phyloP scores from a whole-genome alignment of 306 rosid species.

The Begonia masoniana region DNA sequence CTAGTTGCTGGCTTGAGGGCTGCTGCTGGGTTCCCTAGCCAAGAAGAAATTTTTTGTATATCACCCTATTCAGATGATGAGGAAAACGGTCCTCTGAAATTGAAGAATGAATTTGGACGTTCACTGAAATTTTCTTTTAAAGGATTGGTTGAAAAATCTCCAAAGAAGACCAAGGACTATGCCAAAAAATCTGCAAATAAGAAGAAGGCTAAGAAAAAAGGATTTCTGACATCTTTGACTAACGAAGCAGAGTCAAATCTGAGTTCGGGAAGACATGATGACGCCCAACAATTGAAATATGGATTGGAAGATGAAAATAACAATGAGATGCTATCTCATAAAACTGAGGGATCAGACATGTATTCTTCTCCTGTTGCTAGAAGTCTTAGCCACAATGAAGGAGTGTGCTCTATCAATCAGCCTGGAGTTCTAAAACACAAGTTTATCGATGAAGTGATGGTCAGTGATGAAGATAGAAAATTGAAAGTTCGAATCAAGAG shows the following conservation, averaged over 20 bases:
- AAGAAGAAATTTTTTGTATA: constrained; percentile 80
- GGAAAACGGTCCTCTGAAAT: constrained; percentile 46
- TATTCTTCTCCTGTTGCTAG: constrained; percentile 62
- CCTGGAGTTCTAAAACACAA: constrained; percentile 61
- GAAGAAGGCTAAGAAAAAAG: constrained; percentile 49
- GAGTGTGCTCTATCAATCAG: constrained; percentile 32
- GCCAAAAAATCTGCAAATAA: constrained; percentile 59
- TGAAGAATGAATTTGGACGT: constrained; percentile 69
- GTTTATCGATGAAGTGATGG: constrained; percentile 92
- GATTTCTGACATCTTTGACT: constrained; percentile 25
- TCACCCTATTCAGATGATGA: constrained; percentile 94
- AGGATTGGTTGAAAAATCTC: constrained; percentile 54
- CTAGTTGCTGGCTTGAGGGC: constrained; percentile 77
- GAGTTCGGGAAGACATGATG: constrained; percentile 52
- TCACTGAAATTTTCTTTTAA: constrained; percentile 71
- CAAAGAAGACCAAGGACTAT: constrained; percentile 56
- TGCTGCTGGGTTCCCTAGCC: constrained; percentile 90
- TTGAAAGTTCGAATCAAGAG: constrained; percentile 69
- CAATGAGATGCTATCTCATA: constrained; percentile 37
- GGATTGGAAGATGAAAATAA: constrained; percentile 43
- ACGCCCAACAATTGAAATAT: constrained; percentile 34
- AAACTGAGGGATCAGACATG: constrained; percentile 43
- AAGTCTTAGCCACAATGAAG: constrained; percentile 53
- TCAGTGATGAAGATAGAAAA: constrained; percentile 68
- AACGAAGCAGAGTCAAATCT: constrained; percentile 26